Percentiles rank a stretch among this genome's conserved stretches.
Evolutionary conservation across 805 yeast species (phyloP).

Genomic region (Pichia cephalocereana): DNA sequence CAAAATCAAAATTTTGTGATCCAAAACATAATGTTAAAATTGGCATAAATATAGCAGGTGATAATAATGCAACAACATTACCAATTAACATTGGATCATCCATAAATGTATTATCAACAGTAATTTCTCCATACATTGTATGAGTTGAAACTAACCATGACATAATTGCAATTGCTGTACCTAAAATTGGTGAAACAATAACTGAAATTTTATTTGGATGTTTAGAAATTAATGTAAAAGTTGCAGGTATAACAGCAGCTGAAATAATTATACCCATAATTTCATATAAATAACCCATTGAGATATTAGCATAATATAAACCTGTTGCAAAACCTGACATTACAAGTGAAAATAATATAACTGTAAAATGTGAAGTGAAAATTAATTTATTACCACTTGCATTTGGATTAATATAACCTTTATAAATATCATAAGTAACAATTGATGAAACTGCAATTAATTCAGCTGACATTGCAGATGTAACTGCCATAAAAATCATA

Average conservation of each 20-base stretch:
- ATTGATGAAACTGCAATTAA: slow-evolving; percentile 81
- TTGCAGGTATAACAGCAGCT: slow-evolving; percentile 75
- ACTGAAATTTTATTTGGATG: slow-evolving; percentile 66
- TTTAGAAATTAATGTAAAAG: slow-evolving; percentile 53
- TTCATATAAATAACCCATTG: slow-evolving; percentile 82
- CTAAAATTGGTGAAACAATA: slow-evolving; percentile 65
- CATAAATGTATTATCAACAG: slow-evolving; percentile 53
- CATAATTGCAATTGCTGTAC: slow-evolving; percentile 64
- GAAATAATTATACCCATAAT: slow-evolving; percentile 86
- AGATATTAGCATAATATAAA: slow-evolving; percentile 67
- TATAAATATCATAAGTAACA: slow-evolving; percentile 78
- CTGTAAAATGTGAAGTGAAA: slow-evolving; percentile 56
- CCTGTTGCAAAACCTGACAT: slow-evolving; percentile 86
- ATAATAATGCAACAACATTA: slow-evolving; percentile 69
- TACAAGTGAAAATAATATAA: slow-evolving; percentile 43
- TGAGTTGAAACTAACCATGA: slow-evolving; percentile 53
- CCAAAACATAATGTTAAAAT: slow-evolving; percentile 54
- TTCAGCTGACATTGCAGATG: slow-evolving; percentile 89
- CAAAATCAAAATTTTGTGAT: slow-evolving; percentile 71
- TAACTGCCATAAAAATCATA: slow-evolving; percentile 83
- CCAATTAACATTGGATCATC: slow-evolving; percentile 89
- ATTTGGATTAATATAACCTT: slow-evolving; percentile 67
- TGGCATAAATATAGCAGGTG: slow-evolving; percentile 63
- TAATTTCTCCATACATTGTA: slow-evolving; percentile 32
- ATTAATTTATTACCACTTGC: slow-evolving; percentile 73